Conservation (phyloP, 768 basidiomycete genomes). For the Pulveroboletus frians region DNA sequence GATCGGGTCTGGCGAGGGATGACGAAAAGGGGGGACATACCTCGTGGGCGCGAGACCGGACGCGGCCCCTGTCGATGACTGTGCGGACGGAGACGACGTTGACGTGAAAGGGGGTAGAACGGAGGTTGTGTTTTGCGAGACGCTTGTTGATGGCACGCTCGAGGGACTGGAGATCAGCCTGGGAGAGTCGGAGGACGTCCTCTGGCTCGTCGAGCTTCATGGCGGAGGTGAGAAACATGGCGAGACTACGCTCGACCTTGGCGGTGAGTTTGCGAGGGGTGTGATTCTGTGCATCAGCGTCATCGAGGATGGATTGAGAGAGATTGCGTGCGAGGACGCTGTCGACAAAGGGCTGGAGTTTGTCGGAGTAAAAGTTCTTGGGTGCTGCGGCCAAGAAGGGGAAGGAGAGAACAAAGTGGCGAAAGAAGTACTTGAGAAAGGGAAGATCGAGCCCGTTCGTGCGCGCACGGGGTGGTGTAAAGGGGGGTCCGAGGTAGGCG, state of each 20-base stretch:
- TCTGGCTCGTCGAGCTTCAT: slow-evolving; percentile 80
- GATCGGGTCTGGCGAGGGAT: neutral
- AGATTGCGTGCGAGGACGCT: slow-evolving; percentile 79
- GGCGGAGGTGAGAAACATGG: slow-evolving; percentile 76
- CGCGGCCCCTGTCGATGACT: slow-evolving; percentile 76
- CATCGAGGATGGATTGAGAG: slow-evolving; percentile 56
- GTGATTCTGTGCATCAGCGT: slow-evolving; percentile 52
- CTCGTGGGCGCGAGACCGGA: slow-evolving; percentile 84
- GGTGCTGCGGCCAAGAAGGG: slow-evolving; percentile 91
- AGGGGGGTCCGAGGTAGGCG: slow-evolving; percentile 86
- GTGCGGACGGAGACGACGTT: slow-evolving; percentile 87
- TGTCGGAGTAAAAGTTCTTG: slow-evolving; percentile 86
- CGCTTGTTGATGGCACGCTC: slow-evolving; percentile 67
- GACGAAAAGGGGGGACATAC: slow-evolving; percentile 35
- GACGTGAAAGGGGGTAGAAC: slow-evolving; percentile 70
- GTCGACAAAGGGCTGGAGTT: slow-evolving; percentile 90
- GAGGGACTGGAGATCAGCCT: slow-evolving; percentile 75
- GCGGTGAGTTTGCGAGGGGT: slow-evolving; percentile 62
- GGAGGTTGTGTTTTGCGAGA: slow-evolving; percentile 42
- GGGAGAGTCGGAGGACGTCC: slow-evolving; percentile 85
- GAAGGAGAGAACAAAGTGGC: slow-evolving; percentile 90
- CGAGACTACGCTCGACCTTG: slow-evolving; percentile 81
- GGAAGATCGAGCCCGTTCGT: slow-evolving; percentile 68
- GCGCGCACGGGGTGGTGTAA: slow-evolving; percentile 63
- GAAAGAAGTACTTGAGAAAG: slow-evolving; percentile 84